phyloP scores from a whole-genome alignment of 2,329 filamentous ascomycete genomes.

The Arthrocladium fulminans region DNA sequence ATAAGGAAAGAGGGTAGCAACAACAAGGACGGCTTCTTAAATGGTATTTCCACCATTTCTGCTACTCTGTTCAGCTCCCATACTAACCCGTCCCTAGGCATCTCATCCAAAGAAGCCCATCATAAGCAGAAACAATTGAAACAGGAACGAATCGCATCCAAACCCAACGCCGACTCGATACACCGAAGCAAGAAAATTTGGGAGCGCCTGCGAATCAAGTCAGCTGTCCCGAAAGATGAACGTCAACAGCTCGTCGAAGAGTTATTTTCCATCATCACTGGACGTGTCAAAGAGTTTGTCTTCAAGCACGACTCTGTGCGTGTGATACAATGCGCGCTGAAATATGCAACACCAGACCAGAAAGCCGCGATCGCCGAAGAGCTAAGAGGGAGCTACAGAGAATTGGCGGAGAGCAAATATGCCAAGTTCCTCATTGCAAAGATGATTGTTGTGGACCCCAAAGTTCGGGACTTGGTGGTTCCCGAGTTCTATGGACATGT shows the following conservation, averaged over 20 bases:
- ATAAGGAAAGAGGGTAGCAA: not conserved
- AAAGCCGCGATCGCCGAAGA: constrained; percentile 78
- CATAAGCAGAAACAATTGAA: constrained; percentile 83
- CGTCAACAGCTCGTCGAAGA: constrained; percentile 78
- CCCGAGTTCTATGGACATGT: constrained; percentile 93
- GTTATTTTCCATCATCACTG: constrained; percentile 83
- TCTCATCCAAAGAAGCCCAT: constrained; percentile 75
- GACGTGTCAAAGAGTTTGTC: constrained; percentile 86
- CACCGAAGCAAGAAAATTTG: constrained; percentile 90
- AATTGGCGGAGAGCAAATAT: constrained; percentile 87
- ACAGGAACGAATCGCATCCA: constrained; percentile 81
- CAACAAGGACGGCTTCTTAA: not conserved
- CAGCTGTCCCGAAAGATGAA: constrained; percentile 83
- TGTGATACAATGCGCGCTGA: constrained; percentile 91
- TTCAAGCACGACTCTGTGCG: constrained; percentile 98
- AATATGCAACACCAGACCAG: constrained; percentile 82
- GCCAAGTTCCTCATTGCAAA: constrained; percentile 97
- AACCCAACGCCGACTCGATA: constrained; percentile 85
- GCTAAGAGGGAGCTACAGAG: constrained; percentile 72
- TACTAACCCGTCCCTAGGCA: constrained; percentile 39
- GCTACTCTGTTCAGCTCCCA: not conserved
- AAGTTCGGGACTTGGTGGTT: constrained; percentile 80
- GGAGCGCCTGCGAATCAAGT: constrained; percentile 88
- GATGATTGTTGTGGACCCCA: constrained; percentile 85
- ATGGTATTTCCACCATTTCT: not conserved